These are phyloP conservation scores for Candida namnaoensis DNA, from an alignment of 805 yeast species.

Conservation along the genomic window DNA sequence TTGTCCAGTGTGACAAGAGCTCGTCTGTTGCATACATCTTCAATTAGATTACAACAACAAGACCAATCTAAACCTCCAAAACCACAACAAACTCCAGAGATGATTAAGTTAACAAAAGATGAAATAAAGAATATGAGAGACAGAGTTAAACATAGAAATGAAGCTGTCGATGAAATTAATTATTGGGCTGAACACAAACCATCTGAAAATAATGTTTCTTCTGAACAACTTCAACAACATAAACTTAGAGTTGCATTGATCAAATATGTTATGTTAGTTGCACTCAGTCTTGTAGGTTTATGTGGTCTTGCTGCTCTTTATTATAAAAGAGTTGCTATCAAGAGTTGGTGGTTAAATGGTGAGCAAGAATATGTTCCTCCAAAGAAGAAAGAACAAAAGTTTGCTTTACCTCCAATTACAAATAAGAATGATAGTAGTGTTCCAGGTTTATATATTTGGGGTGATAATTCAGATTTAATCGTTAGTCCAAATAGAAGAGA, in stretches of 20 bases:
- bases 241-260: conserved; percentile 32
- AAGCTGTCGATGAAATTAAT: neutral
- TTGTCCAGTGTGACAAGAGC: too few species aligned
- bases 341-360: conserved; percentile 21
- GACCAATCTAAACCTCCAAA: too few species aligned
- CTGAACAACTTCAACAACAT: conserved; percentile 12
- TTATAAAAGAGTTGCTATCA: conserved; percentile 23
- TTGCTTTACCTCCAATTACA: conserved; percentile 21
- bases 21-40: too few species aligned
- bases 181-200: neutral
- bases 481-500: conserved; percentile 18
- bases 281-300: conserved; percentile 27
- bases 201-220: neutral
- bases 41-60: too few species aligned
- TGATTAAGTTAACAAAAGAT: neutral
- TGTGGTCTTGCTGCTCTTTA: conserved; percentile 31
- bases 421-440: conserved; percentile 27
- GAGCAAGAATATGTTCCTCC: conserved; percentile 14
- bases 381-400: conserved; percentile 10
- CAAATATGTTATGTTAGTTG: conserved; percentile 38
- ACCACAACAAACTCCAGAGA: too few species aligned
- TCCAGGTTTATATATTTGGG: conserved; percentile 62
- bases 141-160: neutral
- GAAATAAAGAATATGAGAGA: neutral
- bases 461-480: conserved; percentile 36